A percentile compares a stretch with the other conserved stretches of the same genome.
These are phyloP conservation scores for Petrea volubilis DNA, from an alignment of 257 asterid genomes.

Conservation along the genomic window DNA sequence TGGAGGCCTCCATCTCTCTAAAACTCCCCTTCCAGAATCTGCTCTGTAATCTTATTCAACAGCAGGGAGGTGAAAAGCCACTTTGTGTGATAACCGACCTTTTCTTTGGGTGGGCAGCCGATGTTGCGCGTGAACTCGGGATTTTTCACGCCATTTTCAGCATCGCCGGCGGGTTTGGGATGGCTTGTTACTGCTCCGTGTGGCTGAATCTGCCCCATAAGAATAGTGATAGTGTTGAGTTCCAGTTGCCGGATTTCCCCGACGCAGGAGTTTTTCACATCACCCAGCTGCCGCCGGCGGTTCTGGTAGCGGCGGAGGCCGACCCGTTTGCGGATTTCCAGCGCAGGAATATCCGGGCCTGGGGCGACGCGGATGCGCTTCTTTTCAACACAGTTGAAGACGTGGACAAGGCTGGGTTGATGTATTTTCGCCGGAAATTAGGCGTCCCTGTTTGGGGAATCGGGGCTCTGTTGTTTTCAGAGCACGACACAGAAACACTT, in stretches of 20 bases:
- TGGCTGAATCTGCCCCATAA: constrained; percentile 63
- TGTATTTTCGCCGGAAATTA: constrained; percentile 44
- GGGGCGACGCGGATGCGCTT: constrained; percentile 51
- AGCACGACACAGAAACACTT: constrained; percentile 26
- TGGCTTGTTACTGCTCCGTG: constrained; percentile 61
- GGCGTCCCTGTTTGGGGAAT: constrained; percentile 51
- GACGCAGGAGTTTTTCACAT: constrained; percentile 58
- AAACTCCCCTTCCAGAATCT: constrained; percentile 33
- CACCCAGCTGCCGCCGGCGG: constrained; percentile 47
- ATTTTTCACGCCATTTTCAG: constrained; percentile 51
- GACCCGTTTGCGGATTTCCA: constrained; percentile 44
- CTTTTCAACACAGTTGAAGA: constrained; percentile 60
- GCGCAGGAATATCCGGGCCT: constrained; percentile 34
- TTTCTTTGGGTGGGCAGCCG: constrained; percentile 61
- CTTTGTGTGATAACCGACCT: constrained; percentile 52
- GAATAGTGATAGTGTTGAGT: constrained; percentile 35
- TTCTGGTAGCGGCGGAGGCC: constrained; percentile 34
- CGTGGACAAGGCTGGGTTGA: constrained; percentile 45
- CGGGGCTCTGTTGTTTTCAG: constrained; percentile 46
- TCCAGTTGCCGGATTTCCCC: constrained; percentile 57
- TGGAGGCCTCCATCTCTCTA: constrained; percentile 37
- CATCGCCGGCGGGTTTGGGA: constrained; percentile 56
- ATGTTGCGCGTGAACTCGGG: constrained; percentile 48
- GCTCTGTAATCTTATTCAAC: constrained; percentile 21
- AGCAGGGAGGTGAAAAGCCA: constrained; percentile 34